Evolutionary conservation across 2,329 filamentous ascomycete genomes (phyloP).

Genomic region (Claviceps arundinis): DNA sequence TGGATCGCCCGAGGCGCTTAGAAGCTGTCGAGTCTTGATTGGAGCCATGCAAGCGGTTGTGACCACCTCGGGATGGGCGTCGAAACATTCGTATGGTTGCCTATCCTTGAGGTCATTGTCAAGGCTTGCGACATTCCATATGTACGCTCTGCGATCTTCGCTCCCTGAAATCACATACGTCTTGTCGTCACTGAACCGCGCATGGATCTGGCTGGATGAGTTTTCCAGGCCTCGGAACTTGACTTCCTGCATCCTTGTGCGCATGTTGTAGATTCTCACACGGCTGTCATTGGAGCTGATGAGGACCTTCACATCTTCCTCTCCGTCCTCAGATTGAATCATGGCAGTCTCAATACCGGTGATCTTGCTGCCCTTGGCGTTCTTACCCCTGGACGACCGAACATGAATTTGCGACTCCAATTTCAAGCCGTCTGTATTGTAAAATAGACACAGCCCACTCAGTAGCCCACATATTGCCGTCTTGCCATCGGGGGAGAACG

Average conservation of each 20-base stretch:
- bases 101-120: conserved; percentile 63
- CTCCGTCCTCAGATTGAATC: conserved; percentile 31
- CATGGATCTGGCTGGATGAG: conserved; percentile 77
- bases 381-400: conserved; percentile 82
- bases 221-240: conserved; percentile 93
- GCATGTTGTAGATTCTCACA: conserved; percentile 76
- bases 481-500: conserved; percentile 85
- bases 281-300: conserved; percentile 93
- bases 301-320: conserved; percentile 65
- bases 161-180: conserved; percentile 83
- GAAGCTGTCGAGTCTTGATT: conserved; percentile 58
- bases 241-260: conserved; percentile 70
- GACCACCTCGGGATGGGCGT: conserved; percentile 78
- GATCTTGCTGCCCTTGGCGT: conserved; percentile 93
- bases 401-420: conserved; percentile 79
- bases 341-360: conserved; percentile 75
- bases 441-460: conserved; percentile 76
- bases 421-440: conserved; percentile 82
- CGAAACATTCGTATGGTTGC: conserved; percentile 74
- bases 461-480: conserved; percentile 79
- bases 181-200: conserved; percentile 76
- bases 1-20: conserved; percentile 74
- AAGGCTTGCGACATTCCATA: conserved; percentile 51
- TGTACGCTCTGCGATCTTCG: conserved; percentile 79
- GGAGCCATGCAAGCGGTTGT: conserved; percentile 84